Evolutionary conservation across 1,284 basidiomycete species (phyloP).

Genomic region (Tilletia caries): DNA sequence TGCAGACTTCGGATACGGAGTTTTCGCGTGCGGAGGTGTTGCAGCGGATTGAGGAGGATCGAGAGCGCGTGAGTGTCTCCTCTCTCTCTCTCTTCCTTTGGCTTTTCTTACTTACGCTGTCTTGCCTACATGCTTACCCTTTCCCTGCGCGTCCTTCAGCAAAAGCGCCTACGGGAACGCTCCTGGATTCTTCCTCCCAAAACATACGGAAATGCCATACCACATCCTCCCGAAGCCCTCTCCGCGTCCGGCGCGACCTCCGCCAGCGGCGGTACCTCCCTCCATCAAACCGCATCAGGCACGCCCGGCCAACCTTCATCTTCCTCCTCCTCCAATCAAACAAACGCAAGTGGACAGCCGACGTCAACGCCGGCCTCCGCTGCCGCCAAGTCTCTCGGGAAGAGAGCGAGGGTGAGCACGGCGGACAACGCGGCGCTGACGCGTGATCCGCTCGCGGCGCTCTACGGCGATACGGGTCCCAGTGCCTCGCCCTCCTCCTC

Average conservation of each 20-base stretch:
- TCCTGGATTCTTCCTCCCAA: slow-evolving; percentile 82
- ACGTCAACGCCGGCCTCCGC: too few species aligned
- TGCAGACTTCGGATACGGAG: slow-evolving; percentile 31
- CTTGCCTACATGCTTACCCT: background rate
- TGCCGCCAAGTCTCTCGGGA: background rate
- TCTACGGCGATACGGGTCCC: background rate
- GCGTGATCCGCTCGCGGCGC: slow-evolving; percentile 1
- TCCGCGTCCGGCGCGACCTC: background rate
- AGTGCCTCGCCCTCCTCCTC: too few species aligned
- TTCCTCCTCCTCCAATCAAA: too few species aligned
- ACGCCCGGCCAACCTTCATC: background rate
- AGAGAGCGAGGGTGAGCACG: background rate
- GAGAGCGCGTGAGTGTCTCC: slow-evolving; percentile 64
- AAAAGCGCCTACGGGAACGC: slow-evolving; percentile 79
- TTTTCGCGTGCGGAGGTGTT: slow-evolving; percentile 70
- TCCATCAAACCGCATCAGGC: background rate
- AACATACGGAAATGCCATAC: slow-evolving; percentile 44
- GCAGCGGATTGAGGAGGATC: slow-evolving; percentile 86
- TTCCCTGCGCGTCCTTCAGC: slow-evolving; percentile 54
- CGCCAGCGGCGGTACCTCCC: background rate
- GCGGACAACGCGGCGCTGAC: background rate
- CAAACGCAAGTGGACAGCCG: too few species aligned
- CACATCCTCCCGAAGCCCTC: slow-evolving; percentile 12
- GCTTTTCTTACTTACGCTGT: background rate
- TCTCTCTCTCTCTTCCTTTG: background rate